Conservation (phyloP, 768 basidiomycete species). For the Hypsizygus marmoreus region DNA sequence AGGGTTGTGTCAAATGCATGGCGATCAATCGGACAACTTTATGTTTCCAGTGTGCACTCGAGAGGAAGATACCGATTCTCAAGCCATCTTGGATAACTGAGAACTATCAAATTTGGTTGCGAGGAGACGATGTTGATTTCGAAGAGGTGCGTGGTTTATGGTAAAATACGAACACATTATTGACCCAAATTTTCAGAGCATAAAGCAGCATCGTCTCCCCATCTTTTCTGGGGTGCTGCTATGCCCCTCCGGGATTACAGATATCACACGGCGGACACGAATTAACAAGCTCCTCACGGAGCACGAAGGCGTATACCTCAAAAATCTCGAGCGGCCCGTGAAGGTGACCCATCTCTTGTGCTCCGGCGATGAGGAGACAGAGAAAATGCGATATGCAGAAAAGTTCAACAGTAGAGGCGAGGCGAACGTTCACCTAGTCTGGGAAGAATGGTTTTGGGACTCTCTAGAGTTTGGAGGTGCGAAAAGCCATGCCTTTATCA, state of each 20-base stretch:
- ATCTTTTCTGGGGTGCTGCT: constrained; percentile 72
- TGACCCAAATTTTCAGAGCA: constrained; percentile 43
- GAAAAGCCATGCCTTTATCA: constrained; percentile 10
- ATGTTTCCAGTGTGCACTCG: constrained; percentile 70
- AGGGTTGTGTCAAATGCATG: constrained; percentile 17
- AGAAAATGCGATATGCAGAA: constrained; percentile 79
- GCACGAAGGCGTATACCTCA: constrained; percentile 70
- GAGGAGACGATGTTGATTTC: constrained; percentile 78
- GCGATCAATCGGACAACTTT: constrained; percentile 2
- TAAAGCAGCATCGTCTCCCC: constrained; percentile 63
- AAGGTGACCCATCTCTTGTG: constrained; percentile 86
- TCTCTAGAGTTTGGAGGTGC: constrained; percentile 77
- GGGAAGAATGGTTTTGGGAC: constrained; percentile 99
- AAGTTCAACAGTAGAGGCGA: constrained; percentile 72
- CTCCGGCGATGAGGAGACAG: constrained; percentile 62
- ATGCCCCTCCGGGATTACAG: constrained; percentile 75
- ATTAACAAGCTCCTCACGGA: constrained; percentile 62
- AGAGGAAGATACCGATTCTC: constrained; percentile 79
- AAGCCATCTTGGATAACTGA: constrained; percentile 76
- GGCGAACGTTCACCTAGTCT: constrained; percentile 76
- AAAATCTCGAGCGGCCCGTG: constrained; percentile 76
- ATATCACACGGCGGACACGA: constrained; percentile 56
- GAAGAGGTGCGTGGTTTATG: constrained; percentile 46
- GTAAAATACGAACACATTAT: background rate
- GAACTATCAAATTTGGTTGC: constrained; percentile 71